A percentile compares a stretch with the other conserved stretches of the same genome.
phyloP scores from a whole-genome alignment of 306 rosid species.

The Crataegus laevigata region DNA sequence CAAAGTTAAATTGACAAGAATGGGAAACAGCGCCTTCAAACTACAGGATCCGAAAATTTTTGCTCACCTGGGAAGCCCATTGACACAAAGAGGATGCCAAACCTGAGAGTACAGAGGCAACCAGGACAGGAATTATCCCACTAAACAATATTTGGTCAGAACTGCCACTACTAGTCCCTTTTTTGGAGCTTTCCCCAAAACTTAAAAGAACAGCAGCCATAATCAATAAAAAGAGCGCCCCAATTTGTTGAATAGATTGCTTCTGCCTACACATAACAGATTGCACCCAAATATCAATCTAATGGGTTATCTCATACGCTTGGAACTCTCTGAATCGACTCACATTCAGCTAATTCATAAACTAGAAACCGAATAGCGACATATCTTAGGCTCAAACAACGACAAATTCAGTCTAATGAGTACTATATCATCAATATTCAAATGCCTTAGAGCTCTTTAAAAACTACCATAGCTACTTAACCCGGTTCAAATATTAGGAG shows the following conservation, averaged over 20 bases:
- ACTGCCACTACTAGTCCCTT: conserved; percentile 43
- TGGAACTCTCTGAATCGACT: neutral
- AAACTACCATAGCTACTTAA: neutral
- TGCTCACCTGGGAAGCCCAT: conserved; percentile 96
- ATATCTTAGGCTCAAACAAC: neutral
- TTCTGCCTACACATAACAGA: conserved; percentile 54
- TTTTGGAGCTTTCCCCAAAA: conserved; percentile 85
- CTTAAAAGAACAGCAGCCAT: conserved; percentile 87
- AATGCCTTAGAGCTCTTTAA: neutral
- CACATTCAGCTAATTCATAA: neutral
- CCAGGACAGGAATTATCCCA: conserved; percentile 86
- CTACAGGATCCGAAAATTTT: conserved; percentile 12
- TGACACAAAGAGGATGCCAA: conserved; percentile 93
- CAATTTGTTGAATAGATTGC: conserved; percentile 88
- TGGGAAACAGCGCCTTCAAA: conserved; percentile 1
- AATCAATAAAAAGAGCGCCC: conserved; percentile 81
- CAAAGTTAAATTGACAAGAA: neutral
- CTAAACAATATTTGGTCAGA: conserved; percentile 68
- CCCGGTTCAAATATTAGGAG: neutral
- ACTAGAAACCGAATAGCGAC: neutral
- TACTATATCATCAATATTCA: too few species aligned
- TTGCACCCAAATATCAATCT: neutral
- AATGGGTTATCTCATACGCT: neutral
- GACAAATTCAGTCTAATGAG: neutral
- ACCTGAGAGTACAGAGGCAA: conserved; percentile 92